These are phyloP conservation scores for Pharus latifolius DNA, from an alignment of 176 grass and related monocot species.

Conservation along the genomic window DNA sequence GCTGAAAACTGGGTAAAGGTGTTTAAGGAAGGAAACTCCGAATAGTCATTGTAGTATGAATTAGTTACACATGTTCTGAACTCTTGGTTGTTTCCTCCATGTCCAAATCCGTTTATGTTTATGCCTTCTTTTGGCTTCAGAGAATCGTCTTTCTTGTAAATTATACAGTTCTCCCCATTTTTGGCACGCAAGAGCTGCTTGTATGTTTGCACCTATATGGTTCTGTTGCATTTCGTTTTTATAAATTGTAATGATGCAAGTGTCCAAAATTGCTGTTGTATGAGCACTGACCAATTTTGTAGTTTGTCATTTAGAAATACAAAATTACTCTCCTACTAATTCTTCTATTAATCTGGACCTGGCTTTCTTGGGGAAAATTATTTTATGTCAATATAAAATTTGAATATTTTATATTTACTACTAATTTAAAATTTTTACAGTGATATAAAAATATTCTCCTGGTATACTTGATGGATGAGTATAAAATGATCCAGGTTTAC, in stretches of 20 bases:
- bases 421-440: too few species aligned
- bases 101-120: background rate
- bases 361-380: too few species aligned
- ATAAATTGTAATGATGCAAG: background rate
- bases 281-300: background rate
- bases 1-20: constrained; percentile 64
- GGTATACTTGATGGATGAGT: too few species aligned
- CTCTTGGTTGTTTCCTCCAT: background rate
- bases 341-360: too few species aligned
- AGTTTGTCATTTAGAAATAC: background rate
- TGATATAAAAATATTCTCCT: too few species aligned
- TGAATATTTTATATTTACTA: too few species aligned
- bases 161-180: constrained; percentile 14
- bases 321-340: background rate
- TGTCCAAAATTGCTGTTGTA: background rate
- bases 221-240: background rate
- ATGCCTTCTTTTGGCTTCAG: background rate
- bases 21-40: constrained; percentile 56
- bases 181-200: background rate
- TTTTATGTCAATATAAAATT: too few species aligned
- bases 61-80: background rate
- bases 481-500: too few species aligned
- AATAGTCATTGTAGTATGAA: background rate
- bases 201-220: background rate
- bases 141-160: constrained; percentile 15